Evolutionary conservation across 495 filamentous ascomycete genomes (phyloP).

Genomic region (Penicillium turbatum): DNA sequence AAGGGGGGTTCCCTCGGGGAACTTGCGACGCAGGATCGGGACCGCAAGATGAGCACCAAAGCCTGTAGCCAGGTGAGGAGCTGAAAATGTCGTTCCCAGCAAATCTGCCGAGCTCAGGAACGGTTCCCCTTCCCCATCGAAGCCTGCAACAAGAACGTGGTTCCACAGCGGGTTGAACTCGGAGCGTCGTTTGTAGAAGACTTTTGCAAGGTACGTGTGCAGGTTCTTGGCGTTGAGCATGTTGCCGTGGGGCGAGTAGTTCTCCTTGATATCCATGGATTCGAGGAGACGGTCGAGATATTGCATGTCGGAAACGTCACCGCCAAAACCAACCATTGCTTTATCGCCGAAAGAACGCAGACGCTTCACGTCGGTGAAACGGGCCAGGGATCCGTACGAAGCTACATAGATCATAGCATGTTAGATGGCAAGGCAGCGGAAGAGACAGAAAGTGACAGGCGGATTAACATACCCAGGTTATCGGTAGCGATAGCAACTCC

Average conservation of each 20-base stretch:
- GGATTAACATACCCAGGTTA: slow-evolving; percentile 70
- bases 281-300: slow-evolving; percentile 86
- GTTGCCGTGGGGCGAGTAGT: slow-evolving; percentile 61
- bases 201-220: slow-evolving; percentile 90
- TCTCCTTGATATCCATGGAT: slow-evolving; percentile 82
- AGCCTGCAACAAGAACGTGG: slow-evolving; percentile 80
- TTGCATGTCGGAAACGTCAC: slow-evolving; percentile 98
- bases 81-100: slow-evolving; percentile 83
- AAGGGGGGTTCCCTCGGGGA: slow-evolving; percentile 74
- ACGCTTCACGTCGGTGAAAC: slow-evolving; percentile 90
- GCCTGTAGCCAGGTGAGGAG: slow-evolving; percentile 85
- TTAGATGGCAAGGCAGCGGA: not conserved
- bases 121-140: slow-evolving; percentile 73
- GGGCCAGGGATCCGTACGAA: slow-evolving; percentile 94
- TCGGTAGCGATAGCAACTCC: slow-evolving; percentile 96
- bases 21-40: slow-evolving; percentile 78
- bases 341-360: slow-evolving; percentile 73
- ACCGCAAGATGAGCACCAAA: slow-evolving; percentile 91
- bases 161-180: slow-evolving; percentile 99
- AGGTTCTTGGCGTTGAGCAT: slow-evolving; percentile 84
- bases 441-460: not conserved
- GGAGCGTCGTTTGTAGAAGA: slow-evolving; percentile 88
- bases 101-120: slow-evolving; percentile 90
- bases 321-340: slow-evolving; percentile 80
- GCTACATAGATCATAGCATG: slow-evolving; percentile 46